These are phyloP conservation scores for Thalassiosira livingstoniorum DNA, from an alignment of 352 stramenopile genomes.

Conservation along the genomic window DNA sequence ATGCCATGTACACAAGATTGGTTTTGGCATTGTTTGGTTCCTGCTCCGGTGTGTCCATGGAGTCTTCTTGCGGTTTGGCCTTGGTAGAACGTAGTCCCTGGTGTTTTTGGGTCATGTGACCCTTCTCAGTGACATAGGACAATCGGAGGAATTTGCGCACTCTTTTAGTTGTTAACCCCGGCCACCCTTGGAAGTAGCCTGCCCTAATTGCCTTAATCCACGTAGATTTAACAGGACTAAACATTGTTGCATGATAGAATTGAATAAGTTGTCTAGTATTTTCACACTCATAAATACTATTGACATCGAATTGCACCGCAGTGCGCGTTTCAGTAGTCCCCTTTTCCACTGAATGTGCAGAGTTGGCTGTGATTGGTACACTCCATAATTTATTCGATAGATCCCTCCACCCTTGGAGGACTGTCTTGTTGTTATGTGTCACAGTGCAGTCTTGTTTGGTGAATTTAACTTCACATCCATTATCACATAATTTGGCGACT, in stretches of 20 bases:
- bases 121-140: not conserved
- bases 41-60: not conserved
- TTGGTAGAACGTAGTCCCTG: not conserved
- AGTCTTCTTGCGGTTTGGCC: not conserved
- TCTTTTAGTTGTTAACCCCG: not conserved
- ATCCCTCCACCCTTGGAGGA: conserved; percentile 3
- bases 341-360: not conserved
- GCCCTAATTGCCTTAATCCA: not conserved
- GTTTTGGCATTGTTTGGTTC: not conserved
- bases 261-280: not conserved
- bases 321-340: not conserved
- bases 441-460: not conserved
- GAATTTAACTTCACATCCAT: conserved; percentile 19
- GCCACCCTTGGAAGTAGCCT: not conserved
- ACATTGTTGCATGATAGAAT: conserved; percentile 11
- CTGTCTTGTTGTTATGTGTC: not conserved
- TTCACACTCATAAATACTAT: conserved; percentile 11
- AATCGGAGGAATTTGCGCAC: not conserved
- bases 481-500: not conserved
- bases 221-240: not conserved
- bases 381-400: conserved; percentile 2
- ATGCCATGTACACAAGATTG: not conserved
- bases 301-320: not conserved
- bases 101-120: not conserved
- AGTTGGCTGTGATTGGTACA: not conserved